These are phyloP conservation scores for Escallonia rubra DNA, from an alignment of 129 eudicot species.

Conservation along the genomic window DNA sequence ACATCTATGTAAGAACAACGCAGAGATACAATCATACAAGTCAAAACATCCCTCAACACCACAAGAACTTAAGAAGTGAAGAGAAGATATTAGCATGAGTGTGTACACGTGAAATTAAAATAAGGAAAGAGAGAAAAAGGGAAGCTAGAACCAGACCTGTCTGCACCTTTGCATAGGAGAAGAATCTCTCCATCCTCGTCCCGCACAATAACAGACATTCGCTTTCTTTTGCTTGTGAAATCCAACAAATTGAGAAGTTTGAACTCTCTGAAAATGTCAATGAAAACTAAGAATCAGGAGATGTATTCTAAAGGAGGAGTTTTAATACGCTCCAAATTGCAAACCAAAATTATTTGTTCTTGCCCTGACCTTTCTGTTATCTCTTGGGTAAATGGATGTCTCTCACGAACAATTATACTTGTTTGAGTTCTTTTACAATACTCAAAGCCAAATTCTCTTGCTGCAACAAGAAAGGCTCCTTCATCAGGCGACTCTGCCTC, in stretches of 20 bases:
- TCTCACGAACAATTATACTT: constrained; percentile 76
- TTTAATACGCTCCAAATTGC: neutral
- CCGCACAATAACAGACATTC: constrained; percentile 89
- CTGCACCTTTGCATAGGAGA: constrained; percentile 98
- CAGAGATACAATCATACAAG: neutral
- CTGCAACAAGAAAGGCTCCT: constrained; percentile 97
- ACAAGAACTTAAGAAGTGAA: constrained; percentile 1
- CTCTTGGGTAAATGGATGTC: constrained; percentile 52
- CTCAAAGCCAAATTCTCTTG: constrained; percentile 95
- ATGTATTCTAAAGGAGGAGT: neutral
- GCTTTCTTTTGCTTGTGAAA: constrained; percentile 94
- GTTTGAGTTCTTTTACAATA: constrained; percentile 84
- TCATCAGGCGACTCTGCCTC: constrained; percentile 99
- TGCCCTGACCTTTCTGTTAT: constrained; percentile 65
- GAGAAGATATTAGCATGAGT: neutral
- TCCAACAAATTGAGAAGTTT: constrained; percentile 85
- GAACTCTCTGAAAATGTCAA: constrained; percentile 58
- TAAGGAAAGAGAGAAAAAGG: neutral
- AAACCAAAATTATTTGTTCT: neutral
- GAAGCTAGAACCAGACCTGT: constrained; percentile 58
- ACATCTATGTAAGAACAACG: neutral
- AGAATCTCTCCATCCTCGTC: constrained; percentile 80
- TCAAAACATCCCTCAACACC: neutral
- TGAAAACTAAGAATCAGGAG: neutral
- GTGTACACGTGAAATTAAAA: neutral